Evolutionary conservation across 2,329 filamentous ascomycete species (phyloP).

Genomic region (Arthrobotrys musiformis): DNA sequence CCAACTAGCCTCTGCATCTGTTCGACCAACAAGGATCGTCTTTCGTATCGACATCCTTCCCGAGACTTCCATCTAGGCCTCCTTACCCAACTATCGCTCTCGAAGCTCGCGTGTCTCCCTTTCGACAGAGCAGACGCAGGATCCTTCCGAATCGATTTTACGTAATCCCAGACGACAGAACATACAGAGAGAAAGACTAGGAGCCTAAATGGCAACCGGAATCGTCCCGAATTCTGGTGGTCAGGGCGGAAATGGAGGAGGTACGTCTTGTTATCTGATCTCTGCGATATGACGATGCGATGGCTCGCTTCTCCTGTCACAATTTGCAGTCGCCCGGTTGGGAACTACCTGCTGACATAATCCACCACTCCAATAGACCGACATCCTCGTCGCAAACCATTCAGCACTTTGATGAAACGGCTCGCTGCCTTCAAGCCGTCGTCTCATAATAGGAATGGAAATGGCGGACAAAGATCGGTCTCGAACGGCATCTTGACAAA

Average conservation of each 20-base stretch:
- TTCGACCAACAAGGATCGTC: neutral
- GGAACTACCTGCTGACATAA: constrained; percentile 15
- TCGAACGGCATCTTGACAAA: constrained; percentile 26
- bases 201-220: constrained; percentile 41
- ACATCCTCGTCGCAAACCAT: constrained; percentile 73
- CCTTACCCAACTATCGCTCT: neutral
- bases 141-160: neutral
- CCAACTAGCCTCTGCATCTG: neutral
- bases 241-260: constrained; percentile 38
- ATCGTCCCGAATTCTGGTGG: constrained; percentile 36
- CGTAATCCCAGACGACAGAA: neutral
- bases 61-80: constrained; percentile 11
- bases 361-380: constrained; percentile 19
- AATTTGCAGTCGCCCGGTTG: neutral
- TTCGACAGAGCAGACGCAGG: neutral
- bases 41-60: neutral
- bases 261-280: neutral
- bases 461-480: constrained; percentile 60
- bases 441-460: constrained; percentile 68
- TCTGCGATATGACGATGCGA: neutral
- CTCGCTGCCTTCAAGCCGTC: constrained; percentile 85
- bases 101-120: constrained; percentile 20
- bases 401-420: constrained; percentile 93
- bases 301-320: constrained; percentile 21
- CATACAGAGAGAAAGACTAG: neutral